These are phyloP conservation scores for Tylopilus cervinicoccineus DNA, from an alignment of 768 basidiomycete genomes.

Conservation along the genomic window DNA sequence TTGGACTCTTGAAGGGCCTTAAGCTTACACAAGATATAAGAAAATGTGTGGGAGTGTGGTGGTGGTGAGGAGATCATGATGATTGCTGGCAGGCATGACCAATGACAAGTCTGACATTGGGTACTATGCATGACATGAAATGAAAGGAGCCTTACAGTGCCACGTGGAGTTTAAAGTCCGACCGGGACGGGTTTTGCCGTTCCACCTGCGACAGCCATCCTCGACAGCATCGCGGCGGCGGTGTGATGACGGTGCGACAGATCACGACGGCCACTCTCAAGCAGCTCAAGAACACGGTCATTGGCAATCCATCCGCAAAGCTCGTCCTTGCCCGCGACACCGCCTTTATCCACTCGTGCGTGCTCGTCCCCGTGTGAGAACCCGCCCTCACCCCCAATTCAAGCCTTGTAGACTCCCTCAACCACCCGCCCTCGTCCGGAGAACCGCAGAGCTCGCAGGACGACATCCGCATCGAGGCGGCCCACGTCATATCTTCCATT, in stretches of 20 bases:
- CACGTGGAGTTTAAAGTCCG: conserved; percentile 1
- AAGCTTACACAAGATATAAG: no score
- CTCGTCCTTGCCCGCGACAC: conserved; percentile 52
- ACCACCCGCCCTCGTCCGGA: conserved; percentile 33
- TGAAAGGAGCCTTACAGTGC: no score
- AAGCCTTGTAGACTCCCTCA: conserved; percentile 63
- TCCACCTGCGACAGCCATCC: background rate
- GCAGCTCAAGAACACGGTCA: conserved; percentile 68
- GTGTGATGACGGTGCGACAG: conserved; percentile 28
- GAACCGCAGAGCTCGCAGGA: conserved; percentile 39
- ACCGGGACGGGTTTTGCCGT: background rate
- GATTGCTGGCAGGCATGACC: no score
- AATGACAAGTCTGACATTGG: no score
- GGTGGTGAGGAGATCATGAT: no score
- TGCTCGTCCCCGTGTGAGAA: conserved; percentile 2
- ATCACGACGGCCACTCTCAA: conserved; percentile 44
- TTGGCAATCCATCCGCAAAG: conserved; percentile 78
- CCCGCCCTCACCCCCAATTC: background rate
- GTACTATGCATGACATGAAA: no score
- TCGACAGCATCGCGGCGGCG: background rate
- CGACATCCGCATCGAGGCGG: conserved; percentile 65
- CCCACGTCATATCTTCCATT: conserved; percentile 70
- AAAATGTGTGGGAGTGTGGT: no score
- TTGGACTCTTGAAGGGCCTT: no score
- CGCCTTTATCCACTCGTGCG: conserved; percentile 52